Evolutionary conservation across 306 rosid genomes (phyloP), one percentile per base, ranked within the genome.

Genomic region (Hylodesmum podocarpum): DNA sequence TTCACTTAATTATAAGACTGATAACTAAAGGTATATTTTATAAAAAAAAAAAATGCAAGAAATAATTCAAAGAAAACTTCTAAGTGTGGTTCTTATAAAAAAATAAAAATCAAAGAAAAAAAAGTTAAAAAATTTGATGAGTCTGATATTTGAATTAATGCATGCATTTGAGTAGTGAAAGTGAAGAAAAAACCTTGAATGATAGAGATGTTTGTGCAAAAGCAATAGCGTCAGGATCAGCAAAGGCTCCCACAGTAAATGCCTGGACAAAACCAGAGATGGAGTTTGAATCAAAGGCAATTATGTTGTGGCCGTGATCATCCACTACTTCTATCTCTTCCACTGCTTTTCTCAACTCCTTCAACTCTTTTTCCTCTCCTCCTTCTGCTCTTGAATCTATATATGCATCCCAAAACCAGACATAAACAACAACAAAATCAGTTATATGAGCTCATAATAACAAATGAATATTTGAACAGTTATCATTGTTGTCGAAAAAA

Each of bases 221-320:
- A 65, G 87, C 39, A 65, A 89, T 27, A 14, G 98, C 96, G 5
- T 85, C 90, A 78, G 88, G 89, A 8, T 73, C 19, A 29, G 5
- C 66, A 58, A 28, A 58, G 24, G 97, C 97, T 88, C 85, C 66
- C 22, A 58, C 91, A 36, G 97, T 85, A 83, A 94, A 94, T 73
- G 86, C 76, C 24, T 46, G 71, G 79, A 90, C 84, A 66, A 94
- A 94, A 55, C 91, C 36, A 3, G 87, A 62, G 81, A 71, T 57
- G 24, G 98, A 66, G 81, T 65, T 69, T 18, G 98, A 94, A 29
- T 94, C 85, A 6, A 79, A 1, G 4, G 89, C 84, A 61, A 91
- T 94, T 40, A 94, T 59, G 82, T 87, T 94, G 87, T 94, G 98
- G 2, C 91, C 93, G 76, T 94, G 98, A 27, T 82, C 96, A 72